These are phyloP conservation scores for Porphyrellus cyaneotinctus DNA, from an alignment of 768 basidiomycete genomes.

Conservation along the genomic window DNA sequence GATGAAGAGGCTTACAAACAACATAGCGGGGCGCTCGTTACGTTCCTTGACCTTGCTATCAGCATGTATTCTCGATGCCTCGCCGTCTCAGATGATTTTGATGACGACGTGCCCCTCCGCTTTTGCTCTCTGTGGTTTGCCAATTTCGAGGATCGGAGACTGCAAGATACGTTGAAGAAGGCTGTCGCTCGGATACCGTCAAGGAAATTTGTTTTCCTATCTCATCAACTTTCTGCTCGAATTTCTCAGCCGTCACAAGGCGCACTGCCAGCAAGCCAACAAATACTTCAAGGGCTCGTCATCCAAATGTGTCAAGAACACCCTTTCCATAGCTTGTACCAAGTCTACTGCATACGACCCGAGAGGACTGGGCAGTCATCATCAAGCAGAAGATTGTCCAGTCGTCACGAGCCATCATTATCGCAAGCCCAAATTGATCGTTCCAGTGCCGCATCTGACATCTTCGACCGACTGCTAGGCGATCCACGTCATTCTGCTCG, in stretches of 20 bases:
- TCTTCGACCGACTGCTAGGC: conserved; percentile 52
- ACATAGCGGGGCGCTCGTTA: conserved; percentile 42
- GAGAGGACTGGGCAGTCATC: conserved; percentile 24
- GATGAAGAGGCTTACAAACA: conserved; percentile 47
- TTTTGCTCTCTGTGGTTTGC: conserved; percentile 91
- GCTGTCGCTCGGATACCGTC: conserved; percentile 68
- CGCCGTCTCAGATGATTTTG: conserved; percentile 61
- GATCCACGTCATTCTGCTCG: conserved; percentile 38
- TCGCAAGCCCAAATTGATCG: conserved; percentile 49
- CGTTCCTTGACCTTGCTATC: conserved; percentile 71
- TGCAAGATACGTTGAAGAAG: conserved; percentile 40
- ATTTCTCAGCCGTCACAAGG: conserved; percentile 46
- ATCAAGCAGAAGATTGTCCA: conserved; percentile 42
- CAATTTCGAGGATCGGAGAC: conserved; percentile 61
- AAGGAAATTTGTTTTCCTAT: conserved; percentile 84
- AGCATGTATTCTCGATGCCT: conserved; percentile 84
- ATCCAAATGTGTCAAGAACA: conserved; percentile 82
- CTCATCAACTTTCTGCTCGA: conserved; percentile 93
- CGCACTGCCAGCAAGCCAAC: conserved; percentile 42
- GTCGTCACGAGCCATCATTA: conserved; percentile 39
- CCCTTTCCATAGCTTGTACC: conserved; percentile 91
- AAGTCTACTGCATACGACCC: conserved; percentile 71
- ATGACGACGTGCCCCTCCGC: conserved; percentile 75
- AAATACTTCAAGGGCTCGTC: conserved; percentile 59
- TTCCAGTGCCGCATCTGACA: conserved; percentile 56